Conservation (phyloP, 192 early-diverging fungal species). For the Backusella tarrabulga region DNA sequence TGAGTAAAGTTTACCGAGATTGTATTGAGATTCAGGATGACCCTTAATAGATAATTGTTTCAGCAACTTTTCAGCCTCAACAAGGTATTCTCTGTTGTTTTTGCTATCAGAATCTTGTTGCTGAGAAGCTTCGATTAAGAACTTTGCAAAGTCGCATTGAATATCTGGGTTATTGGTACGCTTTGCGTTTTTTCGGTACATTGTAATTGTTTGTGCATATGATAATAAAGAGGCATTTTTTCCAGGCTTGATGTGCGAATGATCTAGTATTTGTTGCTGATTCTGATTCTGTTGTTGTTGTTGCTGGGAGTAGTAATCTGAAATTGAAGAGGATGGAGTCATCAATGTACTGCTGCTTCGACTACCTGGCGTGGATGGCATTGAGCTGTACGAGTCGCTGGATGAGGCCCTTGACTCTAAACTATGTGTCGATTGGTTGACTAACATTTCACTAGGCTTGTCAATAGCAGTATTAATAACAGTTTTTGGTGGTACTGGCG, state of each 20-base stretch:
- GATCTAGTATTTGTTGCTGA: slow-evolving; percentile 38
- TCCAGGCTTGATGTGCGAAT: slow-evolving; percentile 59
- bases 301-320: background rate
- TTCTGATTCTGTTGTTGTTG: background rate
- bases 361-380: background rate
- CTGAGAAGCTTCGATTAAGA: slow-evolving; percentile 54
- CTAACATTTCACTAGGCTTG: background rate
- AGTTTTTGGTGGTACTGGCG: background rate
- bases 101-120: background rate
- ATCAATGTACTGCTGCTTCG: background rate
- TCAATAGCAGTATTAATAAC: background rate
- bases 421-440: background rate
- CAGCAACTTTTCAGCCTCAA: slow-evolving; percentile 64
- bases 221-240: slow-evolving; percentile 53
- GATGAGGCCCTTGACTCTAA: background rate
- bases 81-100: slow-evolving; percentile 42
- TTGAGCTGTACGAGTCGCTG: background rate
- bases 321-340: background rate
- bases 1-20: slow-evolving; percentile 62
- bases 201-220: slow-evolving; percentile 52
- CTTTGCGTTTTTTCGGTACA: slow-evolving; percentile 64
- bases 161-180: slow-evolving; percentile 56
- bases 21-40: slow-evolving; percentile 63
- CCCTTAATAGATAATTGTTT: slow-evolving; percentile 53
- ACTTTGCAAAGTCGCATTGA: slow-evolving; percentile 66